Evolutionary conservation across 2,329 filamentous ascomycete species (phyloP).

Genomic region (Bipolaris bicolor): DNA sequence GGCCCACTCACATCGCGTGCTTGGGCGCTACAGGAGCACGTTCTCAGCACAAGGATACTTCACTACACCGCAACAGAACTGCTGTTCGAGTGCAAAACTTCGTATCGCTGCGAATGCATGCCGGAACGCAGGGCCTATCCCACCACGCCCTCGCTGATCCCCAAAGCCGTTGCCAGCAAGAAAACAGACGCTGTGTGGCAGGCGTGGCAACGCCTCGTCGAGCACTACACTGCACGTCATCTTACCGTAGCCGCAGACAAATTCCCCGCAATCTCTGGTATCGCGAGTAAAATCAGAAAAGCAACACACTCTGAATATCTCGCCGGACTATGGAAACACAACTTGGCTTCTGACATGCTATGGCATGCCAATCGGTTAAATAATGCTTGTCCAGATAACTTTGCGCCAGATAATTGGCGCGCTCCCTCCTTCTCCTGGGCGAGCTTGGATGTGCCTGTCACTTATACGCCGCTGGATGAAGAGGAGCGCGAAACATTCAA

Average conservation of each 20-base stretch:
- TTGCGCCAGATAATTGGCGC: constrained; percentile 32
- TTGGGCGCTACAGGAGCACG: constrained; percentile 45
- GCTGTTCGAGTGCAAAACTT: constrained; percentile 45
- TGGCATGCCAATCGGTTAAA: constrained; percentile 28
- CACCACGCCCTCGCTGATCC: constrained; percentile 42
- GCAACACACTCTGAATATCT: constrained; percentile 40
- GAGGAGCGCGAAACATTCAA: constrained; percentile 29
- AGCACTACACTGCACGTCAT: constrained; percentile 35
- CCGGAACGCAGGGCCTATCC: constrained; percentile 34
- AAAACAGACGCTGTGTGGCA: constrained; percentile 29
- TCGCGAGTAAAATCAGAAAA: constrained; percentile 40
- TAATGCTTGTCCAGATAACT: constrained; percentile 6
- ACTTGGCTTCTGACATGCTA: constrained; percentile 40
- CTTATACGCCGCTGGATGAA: constrained; percentile 30
- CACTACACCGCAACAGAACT: constrained; percentile 44
- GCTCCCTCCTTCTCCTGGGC: constrained; percentile 45
- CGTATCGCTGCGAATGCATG: constrained; percentile 42
- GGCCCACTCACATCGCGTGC: constrained; percentile 38
- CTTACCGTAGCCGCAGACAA: constrained; percentile 40
- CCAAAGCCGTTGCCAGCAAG: constrained; percentile 38
- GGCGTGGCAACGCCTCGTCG: constrained; percentile 43
- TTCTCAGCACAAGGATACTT: constrained; percentile 40
- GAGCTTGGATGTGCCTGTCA: constrained; percentile 34
- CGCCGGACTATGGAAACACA: constrained; percentile 43
- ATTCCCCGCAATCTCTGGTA: constrained; percentile 44